phyloP scores from a whole-genome alignment of 2,329 filamentous ascomycete genomes.

The Diaporthe sp. region DNA sequence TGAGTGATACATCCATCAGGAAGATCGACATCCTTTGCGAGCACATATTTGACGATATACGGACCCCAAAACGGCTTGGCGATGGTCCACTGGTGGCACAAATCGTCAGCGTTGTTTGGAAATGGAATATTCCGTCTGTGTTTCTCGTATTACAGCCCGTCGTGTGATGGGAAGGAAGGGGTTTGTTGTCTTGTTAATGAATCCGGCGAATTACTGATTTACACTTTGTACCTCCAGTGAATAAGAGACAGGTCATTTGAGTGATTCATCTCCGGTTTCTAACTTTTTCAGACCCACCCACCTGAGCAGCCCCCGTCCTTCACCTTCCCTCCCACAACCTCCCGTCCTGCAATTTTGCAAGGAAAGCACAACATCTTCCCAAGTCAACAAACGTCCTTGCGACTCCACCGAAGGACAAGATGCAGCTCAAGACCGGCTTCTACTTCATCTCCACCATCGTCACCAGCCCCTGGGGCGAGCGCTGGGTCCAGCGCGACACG shows the following conservation, averaged over 20 bases:
- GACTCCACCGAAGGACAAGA: neutral
- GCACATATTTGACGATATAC: neutral
- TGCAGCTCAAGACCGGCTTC: slow-evolving; percentile 30
- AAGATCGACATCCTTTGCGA: neutral
- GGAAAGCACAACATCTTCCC: neutral
- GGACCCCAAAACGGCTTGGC: neutral
- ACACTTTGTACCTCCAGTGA: too few relatives aligned
- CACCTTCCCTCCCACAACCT: neutral
- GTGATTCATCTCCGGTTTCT: neutral
- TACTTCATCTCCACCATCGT: slow-evolving; percentile 32
- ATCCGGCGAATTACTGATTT: too few relatives aligned
- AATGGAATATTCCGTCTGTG: neutral
- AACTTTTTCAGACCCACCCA: neutral
- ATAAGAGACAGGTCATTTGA: neutral
- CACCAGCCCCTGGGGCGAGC: slow-evolving; percentile 30
- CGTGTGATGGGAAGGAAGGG: slow-evolving; percentile 12
- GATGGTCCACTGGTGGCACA: neutral
- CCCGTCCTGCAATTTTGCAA: neutral
- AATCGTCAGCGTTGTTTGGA: neutral
- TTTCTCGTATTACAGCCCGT: neutral
- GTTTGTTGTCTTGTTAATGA: neutral
- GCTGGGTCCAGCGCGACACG: slow-evolving; percentile 23
- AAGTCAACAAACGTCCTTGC: neutral
- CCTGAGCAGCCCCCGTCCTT: neutral
- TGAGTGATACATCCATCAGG: slow-evolving; percentile 1